Evolutionary conservation across 148 eudicot species (phyloP).

Genomic region (Cornus controversa): DNA sequence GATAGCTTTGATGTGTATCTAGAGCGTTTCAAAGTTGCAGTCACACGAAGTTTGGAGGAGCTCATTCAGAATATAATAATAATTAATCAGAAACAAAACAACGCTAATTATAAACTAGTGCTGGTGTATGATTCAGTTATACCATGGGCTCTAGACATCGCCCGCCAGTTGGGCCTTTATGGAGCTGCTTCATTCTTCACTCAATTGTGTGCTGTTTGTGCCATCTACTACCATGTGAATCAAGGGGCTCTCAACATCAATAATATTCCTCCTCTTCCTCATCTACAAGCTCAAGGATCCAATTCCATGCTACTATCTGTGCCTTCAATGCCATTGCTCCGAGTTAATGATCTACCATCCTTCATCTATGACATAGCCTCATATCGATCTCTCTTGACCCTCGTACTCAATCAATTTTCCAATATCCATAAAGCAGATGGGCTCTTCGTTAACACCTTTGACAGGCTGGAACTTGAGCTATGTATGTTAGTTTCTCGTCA

Average conservation of each 20-base stretch:
- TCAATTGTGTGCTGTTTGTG: conserved; percentile 39
- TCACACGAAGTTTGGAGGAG: not conserved
- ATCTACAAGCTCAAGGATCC: too few species aligned
- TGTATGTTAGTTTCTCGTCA: too few species aligned
- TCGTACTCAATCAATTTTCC: conserved; percentile 29
- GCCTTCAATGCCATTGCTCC: conserved; percentile 20
- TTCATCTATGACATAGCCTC: conserved; percentile 18
- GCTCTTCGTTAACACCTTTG: conserved; percentile 39
- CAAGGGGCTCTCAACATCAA: conserved; percentile 9
- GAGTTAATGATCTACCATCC: conserved; percentile 36
- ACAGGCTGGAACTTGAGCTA: conserved; percentile 29
- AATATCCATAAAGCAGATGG: conserved; percentile 36
- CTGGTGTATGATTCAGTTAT: conserved; percentile 46
- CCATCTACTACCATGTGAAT: conserved; percentile 37
- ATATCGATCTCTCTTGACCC: conserved; percentile 20
- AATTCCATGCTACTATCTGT: too few species aligned
- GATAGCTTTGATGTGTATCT: conserved; percentile 2
- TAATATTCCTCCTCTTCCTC: too few species aligned
- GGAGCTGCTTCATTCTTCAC: conserved; percentile 57
- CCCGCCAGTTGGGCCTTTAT: conserved; percentile 17
- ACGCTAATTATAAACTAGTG: too few species aligned
- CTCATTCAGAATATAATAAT: not conserved
- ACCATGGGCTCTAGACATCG: conserved; percentile 57
- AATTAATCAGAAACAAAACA: not conserved
- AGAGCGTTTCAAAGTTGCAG: not conserved